Percentiles rank a stretch among this genome's conserved stretches.
These are phyloP conservation scores for Nakazawaea ernobii DNA, from an alignment of 805 yeast genomes.

Conservation along the genomic window DNA sequence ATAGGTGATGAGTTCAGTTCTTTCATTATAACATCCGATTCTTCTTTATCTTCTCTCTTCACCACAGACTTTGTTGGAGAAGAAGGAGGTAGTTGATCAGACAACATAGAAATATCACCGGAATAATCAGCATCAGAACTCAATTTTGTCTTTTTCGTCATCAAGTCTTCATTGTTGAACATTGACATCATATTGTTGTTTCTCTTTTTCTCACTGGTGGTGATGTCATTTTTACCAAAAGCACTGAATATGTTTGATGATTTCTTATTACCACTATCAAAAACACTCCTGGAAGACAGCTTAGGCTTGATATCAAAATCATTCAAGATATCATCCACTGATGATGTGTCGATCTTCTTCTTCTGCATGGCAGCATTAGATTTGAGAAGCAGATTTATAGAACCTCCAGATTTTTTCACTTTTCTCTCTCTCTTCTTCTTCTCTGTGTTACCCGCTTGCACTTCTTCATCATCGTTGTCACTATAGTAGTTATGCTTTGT, in stretches of 20 bases:
- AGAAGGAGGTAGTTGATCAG: slow-evolving; percentile 10
- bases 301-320: slow-evolving; percentile 37
- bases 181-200: slow-evolving; percentile 10
- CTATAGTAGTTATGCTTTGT: slow-evolving; percentile 43
- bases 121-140: slow-evolving; percentile 18
- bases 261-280: slow-evolving; percentile 20
- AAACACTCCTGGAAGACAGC: slow-evolving; percentile 18
- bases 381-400: slow-evolving; percentile 10
- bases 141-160: slow-evolving; percentile 18
- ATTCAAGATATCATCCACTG: slow-evolving; percentile 65
- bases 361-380: slow-evolving; percentile 21
- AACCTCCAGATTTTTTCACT: slow-evolving; percentile 18
- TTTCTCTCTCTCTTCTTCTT: slow-evolving; percentile 24
- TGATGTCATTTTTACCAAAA: slow-evolving; percentile 12
- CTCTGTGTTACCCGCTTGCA: slow-evolving; percentile 22
- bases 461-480: slow-evolving; percentile 54
- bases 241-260: background rate
- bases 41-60: background rate
- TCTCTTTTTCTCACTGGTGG: slow-evolving; percentile 9
- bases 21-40: slow-evolving; percentile 3
- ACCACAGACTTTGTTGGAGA: slow-evolving; percentile 3
- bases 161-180: slow-evolving; percentile 17
- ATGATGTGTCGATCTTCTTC: slow-evolving; percentile 35
- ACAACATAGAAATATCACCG: slow-evolving; percentile 10
- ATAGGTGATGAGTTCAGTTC: slow-evolving; percentile 9